Base-by-base conservation (phyloP, 2,329 filamentous ascomycete genomes). In the Catunica adiposa region DNA sequence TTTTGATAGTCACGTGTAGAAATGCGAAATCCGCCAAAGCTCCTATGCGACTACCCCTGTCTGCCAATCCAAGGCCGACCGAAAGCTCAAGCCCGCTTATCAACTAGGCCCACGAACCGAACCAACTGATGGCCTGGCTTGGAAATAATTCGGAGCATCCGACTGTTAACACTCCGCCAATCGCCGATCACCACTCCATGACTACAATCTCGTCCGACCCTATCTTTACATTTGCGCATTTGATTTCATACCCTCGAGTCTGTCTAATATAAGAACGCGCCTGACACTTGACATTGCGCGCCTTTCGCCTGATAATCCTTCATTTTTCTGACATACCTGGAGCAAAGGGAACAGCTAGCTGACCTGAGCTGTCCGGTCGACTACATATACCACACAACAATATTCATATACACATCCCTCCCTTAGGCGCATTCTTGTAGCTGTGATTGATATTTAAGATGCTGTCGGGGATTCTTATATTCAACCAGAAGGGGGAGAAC, bases 401-500 rank as follows among this genome's bases (percentile, higher is more conserved):
- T 8, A 17, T 2, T n/a, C 40, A 11, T 3, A 44, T 22, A 4
- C n/a, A n/a, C 5, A n/a, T 22, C 40, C 20, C 9, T n/a, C 15
- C 40, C 15, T 17, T 20, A n/a, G 20, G 15, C n/a, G 40, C 40
- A 44, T 44, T 17, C 40, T 7, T 44, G 23, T 17, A 20, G 15
- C 22, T 31, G 17, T 38, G 34, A 52, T 15, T 23, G 42, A 29
- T 15, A 22, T 23, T 48, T 22, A 51, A 15, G 9, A 98, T 98
- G 94, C 77, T 98, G 63, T 97, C 90, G 63, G 92, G 92, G 59
- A 90, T 98, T 66, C 82, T 98, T 62, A 83, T 98, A 63, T 98
- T 98, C 78, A 98, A 98, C 64, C 92, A 98, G 70, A 98, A 98
- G 73, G 92, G 92, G 72, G 92, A 98, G 75, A 96, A 98, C 71